Evolutionary conservation across 2,329 filamentous ascomycete species (phyloP), one percentile per base, ranked within the genome.

Genomic region (Colletotrichum truncatum): DNA sequence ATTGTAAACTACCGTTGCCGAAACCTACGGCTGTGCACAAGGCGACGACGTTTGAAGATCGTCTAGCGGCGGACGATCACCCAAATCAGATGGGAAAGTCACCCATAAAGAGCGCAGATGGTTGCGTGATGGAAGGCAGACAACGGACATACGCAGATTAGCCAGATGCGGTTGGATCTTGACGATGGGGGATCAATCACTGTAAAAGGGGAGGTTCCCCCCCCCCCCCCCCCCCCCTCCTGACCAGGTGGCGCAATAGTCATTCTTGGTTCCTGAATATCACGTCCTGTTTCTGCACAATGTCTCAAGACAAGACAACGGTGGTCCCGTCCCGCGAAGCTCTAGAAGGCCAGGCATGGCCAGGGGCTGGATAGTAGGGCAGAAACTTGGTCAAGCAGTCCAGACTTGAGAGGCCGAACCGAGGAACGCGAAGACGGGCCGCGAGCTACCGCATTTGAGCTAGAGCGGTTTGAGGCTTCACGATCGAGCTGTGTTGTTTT

Each of bases 281-380:
- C 18, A 18, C 10, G 18, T 28, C 39, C 56, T 61, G 62, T 43
- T 32, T 54, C 62, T 55, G 62, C 18, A 18, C 41, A 43, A 61
- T 65, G 62, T 65, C 56, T 65, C 26, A 45, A 23, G n/a, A 18
- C 56, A 43, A 65, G 62, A 65, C 62, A 56, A 56, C 9, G 36
- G 57, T 23, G 57, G 49, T 38, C 62, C 49, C 28, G 43, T 65
- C 34, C 43, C 36, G 63, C 10, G 43, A 51, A 32, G 56, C 48
- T 38, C 46, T 48, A 62, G 30, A 55, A 30, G 25, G 18, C 14
- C 38, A 55, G 32, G 16, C 39, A 55, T 46, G 39, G 23, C 16
- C 30, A 23, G 18, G 41, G 25, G 21, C 26, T 10, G 16, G 32
- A 49, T 23, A 18, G 14, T n/a, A 26, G 41, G 25, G 32, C n/a